These are phyloP conservation scores for Rauvolfia tetraphylla DNA, from an alignment of 257 asterid genomes.

Conservation along the genomic window DNA sequence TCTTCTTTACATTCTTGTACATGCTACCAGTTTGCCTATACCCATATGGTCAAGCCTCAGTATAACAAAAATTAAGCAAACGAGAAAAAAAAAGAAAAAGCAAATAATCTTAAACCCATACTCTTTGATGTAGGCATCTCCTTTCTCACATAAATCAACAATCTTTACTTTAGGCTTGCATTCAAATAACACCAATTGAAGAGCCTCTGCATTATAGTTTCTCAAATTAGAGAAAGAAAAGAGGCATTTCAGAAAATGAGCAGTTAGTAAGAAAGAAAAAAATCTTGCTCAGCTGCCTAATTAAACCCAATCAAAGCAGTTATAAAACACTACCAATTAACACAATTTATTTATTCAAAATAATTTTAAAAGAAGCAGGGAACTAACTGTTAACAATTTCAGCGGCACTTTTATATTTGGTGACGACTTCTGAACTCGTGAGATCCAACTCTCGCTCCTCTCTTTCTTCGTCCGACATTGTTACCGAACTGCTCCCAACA, in stretches of 20 bases:
- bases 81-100: background rate
- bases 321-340: background rate
- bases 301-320: background rate
- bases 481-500: slow-evolving; percentile 20
- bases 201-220: slow-evolving; percentile 62
- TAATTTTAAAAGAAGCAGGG: background rate
- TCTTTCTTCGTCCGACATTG: slow-evolving; percentile 89
- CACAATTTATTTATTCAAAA: too few species aligned
- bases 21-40: slow-evolving; percentile 78
- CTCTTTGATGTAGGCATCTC: slow-evolving; percentile 77
- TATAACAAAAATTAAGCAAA: background rate
- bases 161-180: slow-evolving; percentile 78
- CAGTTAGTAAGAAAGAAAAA: too few species aligned
- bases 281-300: too few species aligned
- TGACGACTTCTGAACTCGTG: slow-evolving; percentile 79
- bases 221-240: background rate
- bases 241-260: background rate
- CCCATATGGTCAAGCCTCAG: background rate
- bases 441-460: slow-evolving; percentile 96
- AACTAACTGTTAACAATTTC: slow-evolving; percentile 77
- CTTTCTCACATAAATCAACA: slow-evolving; percentile 85
- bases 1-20: slow-evolving; percentile 94
- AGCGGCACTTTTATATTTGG: slow-evolving; percentile 89
- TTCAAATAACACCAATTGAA: slow-evolving; percentile 68
- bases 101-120: slow-evolving; percentile 66